Evolutionary conservation across 306 rosid species (phyloP).

Genomic region (Ammopiptanthus mongolicus): DNA sequence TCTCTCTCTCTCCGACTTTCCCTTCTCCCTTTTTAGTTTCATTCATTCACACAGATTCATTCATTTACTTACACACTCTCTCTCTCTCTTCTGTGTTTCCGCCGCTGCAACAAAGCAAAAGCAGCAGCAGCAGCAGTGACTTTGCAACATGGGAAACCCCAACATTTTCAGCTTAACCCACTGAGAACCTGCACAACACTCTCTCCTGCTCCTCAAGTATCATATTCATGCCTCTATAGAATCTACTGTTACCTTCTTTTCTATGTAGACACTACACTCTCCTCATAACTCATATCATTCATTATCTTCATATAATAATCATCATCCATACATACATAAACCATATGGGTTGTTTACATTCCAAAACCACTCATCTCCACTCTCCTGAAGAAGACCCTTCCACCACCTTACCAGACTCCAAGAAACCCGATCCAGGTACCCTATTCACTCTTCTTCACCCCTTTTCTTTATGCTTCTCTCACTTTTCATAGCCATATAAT

Average conservation of each 20-base stretch:
- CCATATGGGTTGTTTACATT: slow-evolving; percentile 62
- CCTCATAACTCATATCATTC: not conserved
- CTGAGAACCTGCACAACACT: not conserved
- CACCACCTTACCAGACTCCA: slow-evolving; percentile 41
- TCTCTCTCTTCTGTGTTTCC: slow-evolving; percentile 9
- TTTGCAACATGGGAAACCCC: not conserved
- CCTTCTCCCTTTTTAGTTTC: not conserved
- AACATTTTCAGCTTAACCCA: slow-evolving; percentile 9
- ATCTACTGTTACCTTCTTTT: not conserved
- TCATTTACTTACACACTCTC: not conserved
- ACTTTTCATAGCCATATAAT: not conserved
- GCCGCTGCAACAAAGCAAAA: slow-evolving; percentile 34
- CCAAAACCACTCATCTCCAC: slow-evolving; percentile 61
- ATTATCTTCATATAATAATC: not conserved
- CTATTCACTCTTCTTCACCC: not conserved
- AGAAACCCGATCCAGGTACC: slow-evolving; percentile 60
- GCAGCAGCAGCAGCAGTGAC: slow-evolving; percentile 13
- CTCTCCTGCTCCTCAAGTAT: not conserved
- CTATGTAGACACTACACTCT: slow-evolving; percentile 9
- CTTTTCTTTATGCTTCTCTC: not conserved
- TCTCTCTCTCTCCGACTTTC: not conserved
- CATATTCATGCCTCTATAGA: no score
- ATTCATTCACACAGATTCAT: slow-evolving; percentile 19
- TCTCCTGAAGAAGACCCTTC: slow-evolving; percentile 67
- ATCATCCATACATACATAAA: not conserved